Percentiles rank a stretch among this genome's conserved stretches.
These are phyloP conservation scores for Pyracantha coccinea DNA, from an alignment of 331 rosid species.

Conservation along the genomic window DNA sequence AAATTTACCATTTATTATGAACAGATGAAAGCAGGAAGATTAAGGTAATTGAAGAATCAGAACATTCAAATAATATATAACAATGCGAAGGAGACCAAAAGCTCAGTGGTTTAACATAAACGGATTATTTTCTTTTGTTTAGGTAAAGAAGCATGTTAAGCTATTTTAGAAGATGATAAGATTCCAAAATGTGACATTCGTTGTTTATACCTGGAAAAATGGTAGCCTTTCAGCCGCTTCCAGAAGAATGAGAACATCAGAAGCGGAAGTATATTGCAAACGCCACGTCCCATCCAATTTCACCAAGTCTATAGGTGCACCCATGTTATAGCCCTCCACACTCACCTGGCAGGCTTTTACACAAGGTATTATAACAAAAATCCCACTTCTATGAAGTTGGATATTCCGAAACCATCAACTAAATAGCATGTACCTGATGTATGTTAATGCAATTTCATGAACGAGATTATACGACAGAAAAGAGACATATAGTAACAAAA, in stretches of 20 bases:
- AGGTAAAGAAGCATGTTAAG: background rate
- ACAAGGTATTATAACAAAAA: background rate
- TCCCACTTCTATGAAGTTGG: background rate
- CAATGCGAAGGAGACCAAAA: background rate
- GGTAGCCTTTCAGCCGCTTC: conserved; percentile 82
- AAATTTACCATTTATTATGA: background rate
- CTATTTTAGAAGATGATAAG: background rate
- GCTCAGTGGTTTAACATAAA: background rate
- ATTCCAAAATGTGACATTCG: background rate
- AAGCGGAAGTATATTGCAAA: conserved; percentile 79
- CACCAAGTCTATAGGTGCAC: conserved; percentile 46
- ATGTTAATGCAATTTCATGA: background rate
- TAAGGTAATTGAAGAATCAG: background rate
- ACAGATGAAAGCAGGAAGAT: background rate
- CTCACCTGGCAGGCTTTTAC: conserved; percentile 40
- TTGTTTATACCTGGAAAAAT: conserved; percentile 63
- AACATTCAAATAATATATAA: background rate
- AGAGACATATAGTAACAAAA: background rate
- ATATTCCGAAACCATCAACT: background rate
- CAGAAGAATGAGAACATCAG: conserved; percentile 83
- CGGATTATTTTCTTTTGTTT: background rate
- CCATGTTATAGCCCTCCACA: conserved; percentile 52
- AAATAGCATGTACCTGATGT: background rate
- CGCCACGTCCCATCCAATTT: conserved; percentile 93
- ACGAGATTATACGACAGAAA: background rate